Evolutionary conservation across 169 alveolate genomes (phyloP).

Genomic region (Eimeria acervulina): DNA sequence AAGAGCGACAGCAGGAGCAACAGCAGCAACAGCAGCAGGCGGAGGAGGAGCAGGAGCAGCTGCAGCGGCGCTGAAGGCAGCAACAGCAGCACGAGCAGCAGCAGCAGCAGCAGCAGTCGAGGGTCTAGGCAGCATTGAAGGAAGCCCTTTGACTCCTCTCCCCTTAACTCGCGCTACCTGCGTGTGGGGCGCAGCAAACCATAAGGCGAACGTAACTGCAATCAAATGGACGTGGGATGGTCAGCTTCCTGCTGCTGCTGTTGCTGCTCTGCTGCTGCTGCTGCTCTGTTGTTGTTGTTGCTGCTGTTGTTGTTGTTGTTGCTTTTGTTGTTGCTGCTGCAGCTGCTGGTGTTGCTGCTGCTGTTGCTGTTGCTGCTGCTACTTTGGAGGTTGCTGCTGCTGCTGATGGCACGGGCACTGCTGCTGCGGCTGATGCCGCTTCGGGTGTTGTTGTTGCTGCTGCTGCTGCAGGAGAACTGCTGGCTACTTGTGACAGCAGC

Average conservation of each 20-base stretch:
- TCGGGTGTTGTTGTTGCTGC: too few species aligned
- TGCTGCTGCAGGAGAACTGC: slow-evolving; percentile 56
- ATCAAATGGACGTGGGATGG: slow-evolving; percentile 56
- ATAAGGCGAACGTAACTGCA: slow-evolving; percentile 64
- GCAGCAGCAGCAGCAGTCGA: slow-evolving; percentile 62
- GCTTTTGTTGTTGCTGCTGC: neutral
- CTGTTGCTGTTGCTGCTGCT: neutral
- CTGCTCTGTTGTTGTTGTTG: neutral
- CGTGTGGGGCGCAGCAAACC: slow-evolving; percentile 76
- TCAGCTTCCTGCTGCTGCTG: neutral
- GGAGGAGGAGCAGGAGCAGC: too few species aligned
- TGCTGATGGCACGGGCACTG: neutral
- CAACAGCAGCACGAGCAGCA: slow-evolving; percentile 17
- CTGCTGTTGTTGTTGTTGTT: neutral
- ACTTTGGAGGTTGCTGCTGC: too few species aligned
- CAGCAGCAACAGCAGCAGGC: neutral
- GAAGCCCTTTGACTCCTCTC: neutral
- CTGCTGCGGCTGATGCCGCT: slow-evolving; percentile 12
- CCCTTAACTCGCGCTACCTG: slow-evolving; percentile 76
- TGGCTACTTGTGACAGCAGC: slow-evolving; percentile 51
- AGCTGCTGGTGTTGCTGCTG: neutral
- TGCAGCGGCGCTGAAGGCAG: too few species aligned
- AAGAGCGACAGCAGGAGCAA: slow-evolving; percentile 45
- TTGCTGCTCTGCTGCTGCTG: slow-evolving; percentile 1
- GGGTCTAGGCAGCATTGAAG: neutral